A percentile compares a stretch with the other conserved stretches of the same genome.
Evolutionary conservation across 2,329 filamentous ascomycete species (phyloP).

Genomic region (Fonsecaea nubica): DNA sequence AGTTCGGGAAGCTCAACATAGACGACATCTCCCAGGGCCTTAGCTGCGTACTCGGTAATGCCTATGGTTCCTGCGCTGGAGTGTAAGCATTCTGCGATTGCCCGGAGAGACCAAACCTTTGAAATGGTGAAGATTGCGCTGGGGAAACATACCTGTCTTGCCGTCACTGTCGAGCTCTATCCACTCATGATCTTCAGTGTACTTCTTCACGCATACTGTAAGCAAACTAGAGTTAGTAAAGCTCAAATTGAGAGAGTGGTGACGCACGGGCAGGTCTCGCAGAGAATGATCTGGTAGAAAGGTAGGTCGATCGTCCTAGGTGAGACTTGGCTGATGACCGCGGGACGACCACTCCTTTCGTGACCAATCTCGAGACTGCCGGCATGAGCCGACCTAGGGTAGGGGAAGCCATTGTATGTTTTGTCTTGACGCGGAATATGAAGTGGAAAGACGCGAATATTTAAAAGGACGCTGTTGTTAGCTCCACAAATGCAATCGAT

Average conservation of each 20-base stretch:
- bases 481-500: conserved; percentile 18
- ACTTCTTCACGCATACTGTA: conserved; percentile 69
- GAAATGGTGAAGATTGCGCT: conserved; percentile 23
- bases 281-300: conserved; percentile 28
- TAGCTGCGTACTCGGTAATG: conserved; percentile 89
- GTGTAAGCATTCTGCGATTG: neutral
- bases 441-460: neutral
- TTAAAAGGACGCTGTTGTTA: conserved; percentile 10
- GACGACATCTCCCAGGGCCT: conserved; percentile 93
- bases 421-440: neutral
- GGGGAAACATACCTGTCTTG: conserved; percentile 68
- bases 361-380: conserved; percentile 23
- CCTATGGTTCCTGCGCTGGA: conserved; percentile 67
- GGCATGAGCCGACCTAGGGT: conserved; percentile 26
- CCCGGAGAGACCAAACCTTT: neutral
- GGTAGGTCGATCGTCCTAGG: conserved; percentile 15
- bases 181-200: conserved; percentile 99
- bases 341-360: conserved; percentile 14
- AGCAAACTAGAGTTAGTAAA: neutral
- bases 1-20: conserved; percentile 89
- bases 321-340: conserved; percentile 14
- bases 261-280: conserved; percentile 31
- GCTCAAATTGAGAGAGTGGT: conserved; percentile 1
- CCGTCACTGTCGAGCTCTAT: conserved; percentile 84
- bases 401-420: conserved; percentile 27